Percentiles rank a stretch among this genome's conserved stretches.
These are phyloP conservation scores for Tephrocybe rancida DNA, from an alignment of 768 basidiomycete genomes.

Conservation along the genomic window DNA sequence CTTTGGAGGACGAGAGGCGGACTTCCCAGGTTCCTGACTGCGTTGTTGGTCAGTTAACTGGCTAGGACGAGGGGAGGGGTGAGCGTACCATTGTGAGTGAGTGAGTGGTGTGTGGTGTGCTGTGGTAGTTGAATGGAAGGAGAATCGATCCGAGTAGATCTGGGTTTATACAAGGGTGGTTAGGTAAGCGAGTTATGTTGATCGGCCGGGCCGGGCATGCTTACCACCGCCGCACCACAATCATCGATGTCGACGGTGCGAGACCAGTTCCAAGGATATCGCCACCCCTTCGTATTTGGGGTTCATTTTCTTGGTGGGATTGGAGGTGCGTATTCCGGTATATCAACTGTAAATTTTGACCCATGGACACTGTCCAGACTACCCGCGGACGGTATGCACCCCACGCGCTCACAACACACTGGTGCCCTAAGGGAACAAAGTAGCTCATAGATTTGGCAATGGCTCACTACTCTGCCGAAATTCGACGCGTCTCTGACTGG, in stretches of 20 bases:
- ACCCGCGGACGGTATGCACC: constrained; percentile 47
- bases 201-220: not conserved
- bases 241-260: constrained; percentile 2
- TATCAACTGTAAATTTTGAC: not conserved
- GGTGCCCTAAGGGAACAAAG: not conserved
- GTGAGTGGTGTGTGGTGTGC: not conserved
- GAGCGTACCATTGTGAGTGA: constrained; percentile 11
- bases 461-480: constrained; percentile 45
- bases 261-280: constrained; percentile 40
- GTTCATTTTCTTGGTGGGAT: constrained; percentile 44
- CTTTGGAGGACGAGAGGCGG: constrained; percentile 77
- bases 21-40: constrained; percentile 70
- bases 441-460: constrained; percentile 54
- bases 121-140: not conserved
- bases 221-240: not conserved
- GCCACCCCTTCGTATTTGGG: constrained; percentile 53
- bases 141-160: not conserved
- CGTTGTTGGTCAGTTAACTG: not conserved
- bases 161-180: not conserved
- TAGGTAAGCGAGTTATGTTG: not conserved
- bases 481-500: constrained; percentile 44
- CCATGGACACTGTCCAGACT: constrained; percentile 34
- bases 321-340: constrained; percentile 32
- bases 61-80: not conserved
- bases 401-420: not conserved